phyloP scores from a whole-genome alignment of 768 basidiomycete species.

The Leccinum ochraceum region DNA sequence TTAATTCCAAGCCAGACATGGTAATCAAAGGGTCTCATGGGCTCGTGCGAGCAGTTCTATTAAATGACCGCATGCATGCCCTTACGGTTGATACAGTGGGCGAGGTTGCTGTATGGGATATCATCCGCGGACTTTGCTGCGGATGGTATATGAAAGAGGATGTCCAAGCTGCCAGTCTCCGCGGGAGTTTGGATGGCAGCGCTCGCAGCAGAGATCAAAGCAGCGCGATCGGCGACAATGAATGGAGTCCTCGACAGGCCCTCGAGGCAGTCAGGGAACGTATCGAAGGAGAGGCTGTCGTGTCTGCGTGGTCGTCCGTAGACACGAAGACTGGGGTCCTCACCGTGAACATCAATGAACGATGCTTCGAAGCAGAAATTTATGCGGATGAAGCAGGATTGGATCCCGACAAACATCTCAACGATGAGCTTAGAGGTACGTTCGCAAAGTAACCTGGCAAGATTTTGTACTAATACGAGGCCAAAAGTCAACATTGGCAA shows the following conservation, averaged over 20 bases:
- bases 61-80: constrained; percentile 90
- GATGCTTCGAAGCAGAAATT: constrained; percentile 92
- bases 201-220: constrained; percentile 34
- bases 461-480: constrained; percentile 7
- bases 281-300: constrained; percentile 93
- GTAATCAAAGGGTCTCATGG: constrained; percentile 77
- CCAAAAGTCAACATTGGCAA: constrained; percentile 84
- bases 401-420: constrained; percentile 55
- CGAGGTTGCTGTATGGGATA: constrained; percentile 91
- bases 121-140: constrained; percentile 73
- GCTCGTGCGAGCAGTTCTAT: constrained; percentile 74
- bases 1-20: constrained; percentile 59
- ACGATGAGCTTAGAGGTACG: constrained; percentile 82
- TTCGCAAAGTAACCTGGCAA: constrained; percentile 20
- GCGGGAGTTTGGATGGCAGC: constrained; percentile 46
- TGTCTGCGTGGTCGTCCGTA: constrained; percentile 80
- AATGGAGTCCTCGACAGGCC: constrained; percentile 75
- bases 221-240: constrained; percentile 39
- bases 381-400: constrained; percentile 92
- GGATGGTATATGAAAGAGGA: constrained; percentile 71
- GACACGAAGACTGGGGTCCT: constrained; percentile 91
- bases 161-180: constrained; percentile 55
- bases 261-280: constrained; percentile 85
- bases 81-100: constrained; percentile 89
- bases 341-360: constrained; percentile 83